Base-by-base conservation (phyloP, 2,329 filamentous ascomycete species). In the Setomelanomma holmii region DNA sequence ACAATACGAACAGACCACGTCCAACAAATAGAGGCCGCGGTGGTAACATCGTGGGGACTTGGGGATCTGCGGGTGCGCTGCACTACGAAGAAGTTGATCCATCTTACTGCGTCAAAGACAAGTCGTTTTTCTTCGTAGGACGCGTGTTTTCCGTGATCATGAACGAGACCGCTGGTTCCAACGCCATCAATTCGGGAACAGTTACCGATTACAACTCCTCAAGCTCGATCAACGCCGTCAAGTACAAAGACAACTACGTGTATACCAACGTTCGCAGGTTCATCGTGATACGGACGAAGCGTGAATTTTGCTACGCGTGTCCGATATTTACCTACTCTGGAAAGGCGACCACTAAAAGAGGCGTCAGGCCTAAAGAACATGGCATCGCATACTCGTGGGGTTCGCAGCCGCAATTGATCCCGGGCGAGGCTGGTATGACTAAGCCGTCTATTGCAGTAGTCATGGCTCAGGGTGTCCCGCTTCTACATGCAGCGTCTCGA, bases 271-370 rank as follows among this genome's bases (percentile, higher is more conserved):
- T 58, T 11, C 63, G 63, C 2, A 50, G 60, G 1, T 67, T 67
- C 30, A 40, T 64, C 5, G 53, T 65, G 2, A 58, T 67, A 4
- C 43, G 52, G 4, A 45, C 42, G 16, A 56, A 27, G 20, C 30
- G 40, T 2, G 53, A 51, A 4, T 67, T 61, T 22, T 54, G 45
- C 36, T 57, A 53, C 21, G 61, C 58, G 4, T 45, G 76, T 16
- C 67, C 73, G 0, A 72, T 79, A 8, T 67, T 60, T 17, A 78
- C 76, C 1, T 79, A 79, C 43, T 49, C 63, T 5, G 58, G 61
- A 3, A 59, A 68, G 35, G 76, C 71, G 0, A 62, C 75, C 4
- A 57, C 53, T 1, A 78, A 78, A 52, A 41, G 19, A 4, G 72
- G 72, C 1, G 63, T 78, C 1, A 61, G 72, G 39, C 43, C 63